Evolutionary conservation across 1,284 basidiomycete genomes (phyloP), one percentile per base, ranked within the genome.

Genomic region (Quambalaria eucalypti): DNA sequence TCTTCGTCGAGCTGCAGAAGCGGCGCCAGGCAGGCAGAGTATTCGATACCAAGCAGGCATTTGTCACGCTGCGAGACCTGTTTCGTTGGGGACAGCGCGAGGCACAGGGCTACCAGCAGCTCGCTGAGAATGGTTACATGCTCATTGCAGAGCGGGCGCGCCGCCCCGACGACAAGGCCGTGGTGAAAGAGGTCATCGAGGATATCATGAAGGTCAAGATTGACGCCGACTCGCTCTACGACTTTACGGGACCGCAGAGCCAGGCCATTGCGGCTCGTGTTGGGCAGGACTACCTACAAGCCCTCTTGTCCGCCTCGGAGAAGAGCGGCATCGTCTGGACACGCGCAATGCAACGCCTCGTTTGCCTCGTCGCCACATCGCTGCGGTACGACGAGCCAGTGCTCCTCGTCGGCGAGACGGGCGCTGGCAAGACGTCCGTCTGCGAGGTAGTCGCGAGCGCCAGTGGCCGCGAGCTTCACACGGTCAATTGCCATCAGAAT

Each of bases 111-210:
- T 91, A 95, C 72, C 86, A 97, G 71, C 86, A 95, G 73, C 80
- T 99, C 46, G 95, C 93, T 0, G 86, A 93, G 65, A 90, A 96
- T 65, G 95, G 95, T 0, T 98, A 92, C 78, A 97, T 98, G 92
- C 82, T 99, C 6, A 80, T 99, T 10, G 95, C 91, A 0, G 95
- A 98, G 77, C 85, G 95, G 26, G 82, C 90, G 2, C 82, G 95
- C 31, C 82, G 85, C 31, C 78, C 81, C 2, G 91, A 97, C 61
- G 95, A 98, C 77, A 91, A 88, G 76, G 73, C 78, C 0, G 85
- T 87, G 1, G 95, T 98, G 57, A 91, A 91, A 76, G 87, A 90
- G 62, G 87, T 97, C 48, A 85, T 99, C 56, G 90, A 98, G 77
- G 81, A 84, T 16, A 79, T 91, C 57, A 88, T 98, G 86, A 87